Percentiles rank a stretch among this genome's conserved stretches.
Conservation (phyloP, 1,284 basidiomycete species). For the Crocinoboletus sp. region DNA sequence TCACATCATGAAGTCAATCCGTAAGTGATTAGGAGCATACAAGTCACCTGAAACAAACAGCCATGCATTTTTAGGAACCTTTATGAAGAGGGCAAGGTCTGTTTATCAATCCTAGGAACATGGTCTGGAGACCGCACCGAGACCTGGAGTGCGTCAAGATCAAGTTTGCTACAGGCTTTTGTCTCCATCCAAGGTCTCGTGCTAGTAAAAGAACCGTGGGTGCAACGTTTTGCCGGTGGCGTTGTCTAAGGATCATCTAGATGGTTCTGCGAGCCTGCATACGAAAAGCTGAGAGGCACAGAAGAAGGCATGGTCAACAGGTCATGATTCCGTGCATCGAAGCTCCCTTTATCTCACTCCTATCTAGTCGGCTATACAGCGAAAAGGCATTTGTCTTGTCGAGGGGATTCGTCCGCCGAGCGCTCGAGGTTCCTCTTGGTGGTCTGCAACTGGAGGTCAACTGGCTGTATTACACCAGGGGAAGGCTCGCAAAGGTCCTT, state of each 20-base stretch:
- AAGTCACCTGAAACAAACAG: slow-evolving; percentile 1
- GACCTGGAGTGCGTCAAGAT: slow-evolving; percentile 76
- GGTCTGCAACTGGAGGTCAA: slow-evolving; percentile 71
- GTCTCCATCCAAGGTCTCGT: slow-evolving; percentile 94
- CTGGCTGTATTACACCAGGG: slow-evolving; percentile 68
- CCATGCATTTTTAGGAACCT: slow-evolving; percentile 55
- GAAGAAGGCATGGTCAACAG: slow-evolving; percentile 86
- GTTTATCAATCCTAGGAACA: slow-evolving; percentile 86
- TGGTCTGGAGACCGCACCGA: slow-evolving; percentile 90
- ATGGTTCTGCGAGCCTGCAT: slow-evolving; percentile 91
- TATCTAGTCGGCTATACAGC: slow-evolving; percentile 69
- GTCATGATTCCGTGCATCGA: slow-evolving; percentile 29
- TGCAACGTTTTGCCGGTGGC: slow-evolving; percentile 5
- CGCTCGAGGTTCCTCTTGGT: slow-evolving; percentile 71
- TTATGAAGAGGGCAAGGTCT: slow-evolving; percentile 96
- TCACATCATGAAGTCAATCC: slow-evolving; percentile 58
- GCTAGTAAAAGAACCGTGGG: slow-evolving; percentile 86
- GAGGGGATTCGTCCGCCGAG: slow-evolving; percentile 82
- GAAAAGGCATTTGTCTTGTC: slow-evolving; percentile 94
- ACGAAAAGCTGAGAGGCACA: slow-evolving; percentile 85
- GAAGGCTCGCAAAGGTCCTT: slow-evolving; percentile 67
- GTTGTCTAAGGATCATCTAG: slow-evolving; percentile 34
- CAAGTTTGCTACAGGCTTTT: slow-evolving; percentile 86
- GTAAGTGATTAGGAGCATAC: slow-evolving; percentile 39
- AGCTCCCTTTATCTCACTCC: slow-evolving; percentile 5